Percentiles rank a stretch among this genome's conserved stretches.
phyloP scores from a whole-genome alignment of 2,329 filamentous ascomycete species.

The Mariannaea sp. region DNA sequence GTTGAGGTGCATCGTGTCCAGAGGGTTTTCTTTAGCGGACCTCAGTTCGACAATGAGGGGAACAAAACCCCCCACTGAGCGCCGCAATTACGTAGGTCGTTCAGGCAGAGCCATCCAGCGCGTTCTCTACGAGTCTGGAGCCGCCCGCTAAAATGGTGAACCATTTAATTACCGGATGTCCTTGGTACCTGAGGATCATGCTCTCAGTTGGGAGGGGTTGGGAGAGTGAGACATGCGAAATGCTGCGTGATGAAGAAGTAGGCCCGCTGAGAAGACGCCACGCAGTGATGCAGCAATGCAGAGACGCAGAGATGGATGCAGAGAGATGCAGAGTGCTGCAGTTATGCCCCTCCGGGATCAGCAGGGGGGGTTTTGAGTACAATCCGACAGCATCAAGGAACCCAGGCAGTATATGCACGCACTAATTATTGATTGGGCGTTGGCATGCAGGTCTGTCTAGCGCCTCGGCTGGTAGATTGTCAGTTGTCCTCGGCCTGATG shows the following conservation, averaged over 20 bases:
- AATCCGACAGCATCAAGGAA: conserved; percentile 6
- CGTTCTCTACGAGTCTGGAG: background rate
- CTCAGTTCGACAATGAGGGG: conserved; percentile 17
- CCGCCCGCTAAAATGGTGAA: conserved; percentile 8
- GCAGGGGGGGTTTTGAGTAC: conserved; percentile 2
- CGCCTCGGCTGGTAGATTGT: conserved; percentile 14
- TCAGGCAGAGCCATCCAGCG: background rate
- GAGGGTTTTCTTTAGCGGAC: conserved; percentile 3
- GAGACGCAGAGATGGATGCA: background rate
- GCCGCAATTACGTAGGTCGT: conserved; percentile 27
- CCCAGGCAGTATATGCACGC: background rate
- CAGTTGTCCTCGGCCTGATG: background rate
- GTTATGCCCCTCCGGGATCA: conserved; percentile 5
- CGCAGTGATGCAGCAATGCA: background rate
- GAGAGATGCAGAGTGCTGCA: background rate
- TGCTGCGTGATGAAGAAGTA: no score
- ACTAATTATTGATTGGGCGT: no score
- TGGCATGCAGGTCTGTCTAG: conserved; percentile 5
- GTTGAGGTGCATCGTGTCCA: conserved; percentile 14
- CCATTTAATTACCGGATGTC: background rate
- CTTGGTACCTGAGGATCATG: no score
- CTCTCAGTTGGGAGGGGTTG: no score
- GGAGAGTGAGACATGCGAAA: background rate
- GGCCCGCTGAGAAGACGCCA: no score
- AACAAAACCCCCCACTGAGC: conserved; percentile 16